Conservation (phyloP, 2,329 filamentous ascomycete genomes). For the Lecanosticta acicola region DNA sequence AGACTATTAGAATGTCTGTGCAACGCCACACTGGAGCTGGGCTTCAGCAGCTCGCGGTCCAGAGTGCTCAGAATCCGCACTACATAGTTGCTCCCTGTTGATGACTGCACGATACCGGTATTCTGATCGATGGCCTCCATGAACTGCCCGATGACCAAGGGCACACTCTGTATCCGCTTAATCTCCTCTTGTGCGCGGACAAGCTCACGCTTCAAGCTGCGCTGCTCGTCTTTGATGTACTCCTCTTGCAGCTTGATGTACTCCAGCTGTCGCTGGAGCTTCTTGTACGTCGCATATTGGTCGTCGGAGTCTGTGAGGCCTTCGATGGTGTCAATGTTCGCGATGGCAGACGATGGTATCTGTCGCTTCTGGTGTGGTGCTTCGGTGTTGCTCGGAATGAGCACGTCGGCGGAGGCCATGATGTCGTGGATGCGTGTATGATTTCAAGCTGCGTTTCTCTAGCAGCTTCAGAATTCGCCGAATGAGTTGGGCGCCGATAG, state of each 20-base stretch:
- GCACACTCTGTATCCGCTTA: slow-evolving; percentile 98
- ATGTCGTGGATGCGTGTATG: slow-evolving; percentile 3
- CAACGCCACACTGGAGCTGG: slow-evolving; percentile 92
- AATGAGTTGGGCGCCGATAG: too few relatives aligned
- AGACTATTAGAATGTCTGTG: slow-evolving; percentile 98
- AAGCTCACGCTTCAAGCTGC: slow-evolving; percentile 93
- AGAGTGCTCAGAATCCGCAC: slow-evolving; percentile 97
- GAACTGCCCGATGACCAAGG: slow-evolving; percentile 96
- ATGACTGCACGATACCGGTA: slow-evolving; percentile 97
- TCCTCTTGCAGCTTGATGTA: slow-evolving; percentile 97
- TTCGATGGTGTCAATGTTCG: slow-evolving; percentile 85
- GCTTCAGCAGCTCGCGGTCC: slow-evolving; percentile 96
- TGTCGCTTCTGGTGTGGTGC: slow-evolving; percentile 71
- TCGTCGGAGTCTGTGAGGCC: slow-evolving; percentile 77
- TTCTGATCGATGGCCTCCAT: slow-evolving; percentile 99
- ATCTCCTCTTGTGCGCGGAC: slow-evolving; percentile 98
- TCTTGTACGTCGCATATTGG: slow-evolving; percentile 93
- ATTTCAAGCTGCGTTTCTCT: too few relatives aligned
- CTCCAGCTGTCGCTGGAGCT: slow-evolving; percentile 93
- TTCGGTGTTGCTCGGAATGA: slow-evolving; percentile 68
- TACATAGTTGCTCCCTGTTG: slow-evolving; percentile 97
- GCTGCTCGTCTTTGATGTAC: slow-evolving; percentile 99
- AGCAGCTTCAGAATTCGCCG: too few relatives aligned
- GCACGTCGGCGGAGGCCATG: slow-evolving; percentile 85
- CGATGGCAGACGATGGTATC: slow-evolving; percentile 69